Conservation (phyloP, 768 basidiomycete genomes). For the Tricholoma flavovirens region DNA sequence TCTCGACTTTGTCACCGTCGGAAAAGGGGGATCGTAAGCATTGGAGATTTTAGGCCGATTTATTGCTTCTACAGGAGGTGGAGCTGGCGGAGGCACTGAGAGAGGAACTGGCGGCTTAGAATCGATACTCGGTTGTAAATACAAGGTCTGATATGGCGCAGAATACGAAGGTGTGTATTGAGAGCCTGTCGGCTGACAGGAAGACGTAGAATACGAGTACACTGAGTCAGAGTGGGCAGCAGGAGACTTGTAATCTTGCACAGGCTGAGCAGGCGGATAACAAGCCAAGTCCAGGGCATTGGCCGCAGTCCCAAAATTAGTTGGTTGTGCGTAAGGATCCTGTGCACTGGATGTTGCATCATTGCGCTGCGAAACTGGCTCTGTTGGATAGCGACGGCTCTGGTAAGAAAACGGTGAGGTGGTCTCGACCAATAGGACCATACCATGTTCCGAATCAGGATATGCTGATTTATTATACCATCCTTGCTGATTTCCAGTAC, state of each 20-base stretch:
- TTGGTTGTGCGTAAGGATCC: conserved; percentile 32
- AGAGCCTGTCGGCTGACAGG: conserved; percentile 12
- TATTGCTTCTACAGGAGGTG: conserved; percentile 37
- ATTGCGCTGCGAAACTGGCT: conserved; percentile 6
- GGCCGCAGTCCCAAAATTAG: conserved; percentile 16
- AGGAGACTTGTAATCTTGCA: conserved; percentile 9
- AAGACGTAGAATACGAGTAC: conserved; percentile 11
- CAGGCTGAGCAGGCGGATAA: conserved; percentile 1
- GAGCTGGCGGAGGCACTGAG: conserved; percentile 23
- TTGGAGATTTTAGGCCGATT: conserved; percentile 61
- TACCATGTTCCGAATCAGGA: not conserved
- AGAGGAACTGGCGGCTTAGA: conserved; percentile 2
- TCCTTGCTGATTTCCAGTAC: conserved; percentile 20
- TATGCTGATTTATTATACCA: conserved; percentile 22
- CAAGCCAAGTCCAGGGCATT: conserved; percentile 9
- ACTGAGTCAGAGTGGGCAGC: conserved; percentile 12
- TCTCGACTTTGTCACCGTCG: conserved; percentile 36
- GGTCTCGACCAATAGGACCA: not conserved
- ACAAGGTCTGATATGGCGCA: conserved; percentile 5
- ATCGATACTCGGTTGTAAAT: conserved; percentile 5
- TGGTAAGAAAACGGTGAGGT: not conserved
- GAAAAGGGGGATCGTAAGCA: conserved; percentile 76
- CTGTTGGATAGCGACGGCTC: conserved; percentile 7
- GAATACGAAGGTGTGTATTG: conserved; percentile 17
- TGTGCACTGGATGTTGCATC: conserved; percentile 14